These are phyloP conservation scores for Wickerhamiella kurtzmanii DNA, from an alignment of 805 yeast genomes.

Conservation along the genomic window DNA sequence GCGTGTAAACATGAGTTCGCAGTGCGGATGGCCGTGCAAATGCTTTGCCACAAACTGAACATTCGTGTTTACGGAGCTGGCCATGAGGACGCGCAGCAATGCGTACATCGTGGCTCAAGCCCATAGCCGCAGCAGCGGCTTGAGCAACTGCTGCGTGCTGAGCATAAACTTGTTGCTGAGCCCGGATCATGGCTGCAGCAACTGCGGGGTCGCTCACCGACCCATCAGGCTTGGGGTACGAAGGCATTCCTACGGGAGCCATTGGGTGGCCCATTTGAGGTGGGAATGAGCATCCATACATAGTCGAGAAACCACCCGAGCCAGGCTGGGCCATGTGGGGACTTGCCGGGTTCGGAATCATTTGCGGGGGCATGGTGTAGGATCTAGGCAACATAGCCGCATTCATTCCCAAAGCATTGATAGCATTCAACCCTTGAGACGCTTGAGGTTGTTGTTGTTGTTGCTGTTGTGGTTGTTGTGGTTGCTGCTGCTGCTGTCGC, in stretches of 20 bases:
- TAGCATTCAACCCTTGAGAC: not conserved
- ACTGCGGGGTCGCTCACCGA: not conserved
- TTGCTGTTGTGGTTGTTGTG: not conserved
- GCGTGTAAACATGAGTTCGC: constrained; percentile 70
- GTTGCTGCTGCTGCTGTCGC: constrained; percentile 1
- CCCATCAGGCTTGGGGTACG: not conserved
- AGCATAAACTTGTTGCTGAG: not conserved
- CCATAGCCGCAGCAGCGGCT: not conserved
- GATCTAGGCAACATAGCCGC: not conserved
- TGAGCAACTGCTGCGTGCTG: constrained; percentile 1
- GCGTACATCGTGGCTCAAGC: not conserved
- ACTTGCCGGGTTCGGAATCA: not conserved
- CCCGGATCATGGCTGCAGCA: not conserved
- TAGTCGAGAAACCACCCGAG: not conserved
- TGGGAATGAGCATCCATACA: not conserved
- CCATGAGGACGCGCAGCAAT: not conserved
- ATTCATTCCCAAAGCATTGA: not conserved
- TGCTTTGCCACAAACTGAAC: constrained; percentile 51
- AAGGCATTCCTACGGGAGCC: not conserved
- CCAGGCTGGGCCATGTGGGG: not conserved
- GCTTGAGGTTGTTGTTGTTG: not conserved
- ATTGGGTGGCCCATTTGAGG: not conserved
- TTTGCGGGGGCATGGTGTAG: not conserved
- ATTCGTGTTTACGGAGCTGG: constrained; percentile 19
- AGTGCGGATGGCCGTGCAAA: constrained; percentile 77